Conservation (phyloP, 139 green algal species). For the Chara braunii region DNA sequence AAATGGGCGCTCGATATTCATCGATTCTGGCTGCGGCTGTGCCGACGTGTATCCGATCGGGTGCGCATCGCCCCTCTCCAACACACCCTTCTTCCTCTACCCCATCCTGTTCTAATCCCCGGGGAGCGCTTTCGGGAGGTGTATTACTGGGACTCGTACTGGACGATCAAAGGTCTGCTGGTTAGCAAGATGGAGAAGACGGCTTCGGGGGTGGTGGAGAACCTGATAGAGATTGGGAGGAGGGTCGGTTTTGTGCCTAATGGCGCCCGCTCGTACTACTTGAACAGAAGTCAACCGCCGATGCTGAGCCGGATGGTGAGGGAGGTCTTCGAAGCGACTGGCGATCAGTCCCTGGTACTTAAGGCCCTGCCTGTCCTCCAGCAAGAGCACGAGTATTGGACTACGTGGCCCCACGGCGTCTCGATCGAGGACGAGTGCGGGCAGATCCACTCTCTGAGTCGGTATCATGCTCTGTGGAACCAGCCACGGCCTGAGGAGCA, state of each 20-base stretch:
- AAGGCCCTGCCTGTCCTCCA: constrained; percentile 58
- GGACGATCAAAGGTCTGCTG: constrained; percentile 71
- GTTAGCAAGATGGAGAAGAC: constrained; percentile 56
- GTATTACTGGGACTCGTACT: constrained; percentile 88
- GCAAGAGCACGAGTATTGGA: constrained; percentile 72
- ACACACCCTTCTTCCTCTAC: constrained; percentile 68
- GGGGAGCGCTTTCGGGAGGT: constrained; percentile 71
- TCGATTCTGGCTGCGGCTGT: constrained; percentile 18
- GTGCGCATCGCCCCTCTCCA: background rate
- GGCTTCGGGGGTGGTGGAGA: constrained; percentile 55
- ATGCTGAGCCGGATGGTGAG: constrained; percentile 57
- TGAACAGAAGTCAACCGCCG: constrained; percentile 80
- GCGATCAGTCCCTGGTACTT: constrained; percentile 39
- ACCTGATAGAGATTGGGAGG: constrained; percentile 63
- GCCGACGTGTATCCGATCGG: background rate
- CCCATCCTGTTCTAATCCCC: constrained; percentile 62
- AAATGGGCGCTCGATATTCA: constrained; percentile 30
- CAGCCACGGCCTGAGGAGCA: constrained; percentile 66
- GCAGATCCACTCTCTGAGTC: constrained; percentile 43
- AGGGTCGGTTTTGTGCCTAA: constrained; percentile 81
- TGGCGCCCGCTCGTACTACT: constrained; percentile 79
- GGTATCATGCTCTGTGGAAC: constrained; percentile 70
- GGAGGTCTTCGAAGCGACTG: constrained; percentile 37
- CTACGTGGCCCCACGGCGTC: constrained; percentile 3
- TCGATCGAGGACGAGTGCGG: constrained; percentile 1